These are phyloP conservation scores for Xylaria digitata DNA, from an alignment of 2,329 filamentous ascomycete species.

Conservation along the genomic window DNA sequence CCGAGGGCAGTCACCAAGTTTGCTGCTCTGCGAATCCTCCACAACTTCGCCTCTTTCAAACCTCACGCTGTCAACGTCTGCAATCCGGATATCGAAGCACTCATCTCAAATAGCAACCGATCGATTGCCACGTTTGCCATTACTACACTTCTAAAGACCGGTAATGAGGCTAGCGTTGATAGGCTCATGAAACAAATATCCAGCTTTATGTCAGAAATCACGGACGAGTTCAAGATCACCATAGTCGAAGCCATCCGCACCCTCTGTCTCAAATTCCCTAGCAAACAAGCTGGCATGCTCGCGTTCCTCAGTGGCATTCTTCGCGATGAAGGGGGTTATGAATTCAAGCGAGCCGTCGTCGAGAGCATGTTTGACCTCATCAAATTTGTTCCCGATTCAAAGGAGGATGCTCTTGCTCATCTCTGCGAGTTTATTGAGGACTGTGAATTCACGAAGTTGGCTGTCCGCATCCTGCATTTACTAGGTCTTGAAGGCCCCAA, in stretches of 20 bases:
- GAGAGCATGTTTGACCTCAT: slow-evolving; percentile 99
- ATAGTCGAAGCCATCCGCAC: slow-evolving; percentile 98
- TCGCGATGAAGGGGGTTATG: slow-evolving; percentile 95
- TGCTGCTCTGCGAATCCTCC: slow-evolving; percentile 93
- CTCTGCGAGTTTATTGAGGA: slow-evolving; percentile 99
- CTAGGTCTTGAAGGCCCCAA: slow-evolving; percentile 95
- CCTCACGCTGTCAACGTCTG: slow-evolving; percentile 90
- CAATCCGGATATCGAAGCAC: slow-evolving; percentile 96
- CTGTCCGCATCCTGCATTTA: slow-evolving; percentile 92
- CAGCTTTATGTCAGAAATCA: slow-evolving; percentile 98
- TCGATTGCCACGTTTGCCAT: slow-evolving; percentile 99
- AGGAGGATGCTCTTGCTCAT: slow-evolving; percentile 86
- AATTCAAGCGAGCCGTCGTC: slow-evolving; percentile 97
- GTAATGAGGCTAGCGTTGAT: slow-evolving; percentile 96
- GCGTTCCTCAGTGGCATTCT: slow-evolving; percentile 97
- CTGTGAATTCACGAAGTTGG: slow-evolving; percentile 98
- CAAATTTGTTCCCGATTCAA: slow-evolving; percentile 94
- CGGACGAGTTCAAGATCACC: slow-evolving; percentile 99
- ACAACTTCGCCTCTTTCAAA: slow-evolving; percentile 97
- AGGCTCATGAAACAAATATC: slow-evolving; percentile 98
- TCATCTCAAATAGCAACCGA: slow-evolving; percentile 96
- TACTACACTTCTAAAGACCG: slow-evolving; percentile 96
- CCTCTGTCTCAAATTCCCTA: slow-evolving; percentile 95
- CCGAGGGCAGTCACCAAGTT: slow-evolving; percentile 97
- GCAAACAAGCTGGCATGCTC: slow-evolving; percentile 97